Percentiles rank a stretch among this genome's conserved stretches.
phyloP scores from a whole-genome alignment of 2,329 filamentous ascomycete genomes.

The Fusarium begoniae region DNA sequence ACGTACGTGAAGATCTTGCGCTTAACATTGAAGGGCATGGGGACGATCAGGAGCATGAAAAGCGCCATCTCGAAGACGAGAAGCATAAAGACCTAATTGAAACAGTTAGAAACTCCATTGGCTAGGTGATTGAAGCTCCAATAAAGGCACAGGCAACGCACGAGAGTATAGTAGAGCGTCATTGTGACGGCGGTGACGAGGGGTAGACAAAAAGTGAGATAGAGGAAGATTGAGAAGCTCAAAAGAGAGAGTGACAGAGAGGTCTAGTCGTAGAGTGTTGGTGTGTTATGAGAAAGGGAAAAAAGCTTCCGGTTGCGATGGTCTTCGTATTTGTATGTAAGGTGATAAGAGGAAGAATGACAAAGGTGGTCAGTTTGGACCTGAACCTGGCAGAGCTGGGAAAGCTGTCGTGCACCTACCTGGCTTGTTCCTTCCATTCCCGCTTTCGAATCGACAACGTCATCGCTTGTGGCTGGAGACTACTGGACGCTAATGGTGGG shows the following conservation, averaged over 20 bases:
- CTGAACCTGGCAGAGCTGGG: constrained; percentile 33
- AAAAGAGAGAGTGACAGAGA: not conserved
- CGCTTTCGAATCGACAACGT: constrained; percentile 46
- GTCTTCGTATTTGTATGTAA: constrained; percentile 31
- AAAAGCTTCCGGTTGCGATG: constrained; percentile 6
- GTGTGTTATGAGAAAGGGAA: not conserved
- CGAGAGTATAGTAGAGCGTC: constrained; percentile 68
- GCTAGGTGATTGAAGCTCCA: not conserved
- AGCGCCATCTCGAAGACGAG: constrained; percentile 85
- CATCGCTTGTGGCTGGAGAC: constrained; percentile 47
- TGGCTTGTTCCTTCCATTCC: constrained; percentile 25
- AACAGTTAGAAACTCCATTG: constrained; percentile 31
- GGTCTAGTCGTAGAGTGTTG: not conserved
- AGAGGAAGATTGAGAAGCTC: constrained; percentile 11
- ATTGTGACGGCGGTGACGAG: constrained; percentile 52
- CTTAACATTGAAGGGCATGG: constrained; percentile 86
- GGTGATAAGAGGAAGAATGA: constrained; percentile 13
- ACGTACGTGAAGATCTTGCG: constrained; percentile 81
- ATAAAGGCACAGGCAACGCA: constrained; percentile 45
- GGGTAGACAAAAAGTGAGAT: constrained; percentile 28
- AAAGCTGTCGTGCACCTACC: constrained; percentile 36
- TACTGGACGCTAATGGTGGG: constrained; percentile 23
- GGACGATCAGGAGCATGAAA: constrained; percentile 83
- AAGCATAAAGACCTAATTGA: constrained; percentile 78
- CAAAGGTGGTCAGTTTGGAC: constrained; percentile 45